A percentile compares a stretch with the other conserved stretches of the same genome.
Conservation (phyloP, 2,329 filamentous ascomycete genomes). For the Fusarium liriodendri region DNA sequence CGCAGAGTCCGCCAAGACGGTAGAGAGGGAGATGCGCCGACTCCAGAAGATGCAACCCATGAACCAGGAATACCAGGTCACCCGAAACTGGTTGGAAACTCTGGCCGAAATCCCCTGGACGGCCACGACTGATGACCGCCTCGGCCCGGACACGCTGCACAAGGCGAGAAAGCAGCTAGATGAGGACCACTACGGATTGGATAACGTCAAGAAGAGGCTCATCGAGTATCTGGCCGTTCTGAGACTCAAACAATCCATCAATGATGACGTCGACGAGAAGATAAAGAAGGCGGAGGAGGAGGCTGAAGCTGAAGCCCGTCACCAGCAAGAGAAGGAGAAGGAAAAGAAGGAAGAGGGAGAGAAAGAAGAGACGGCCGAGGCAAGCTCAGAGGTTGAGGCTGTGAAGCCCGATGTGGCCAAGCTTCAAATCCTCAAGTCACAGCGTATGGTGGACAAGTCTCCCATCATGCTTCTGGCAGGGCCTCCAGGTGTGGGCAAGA, state of each 20-base stretch:
- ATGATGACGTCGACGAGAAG: slow-evolving; percentile 83
- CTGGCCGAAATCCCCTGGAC: slow-evolving; percentile 95
- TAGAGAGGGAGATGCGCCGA: slow-evolving; percentile 86
- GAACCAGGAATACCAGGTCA: slow-evolving; percentile 95
- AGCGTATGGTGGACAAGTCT: slow-evolving; percentile 92
- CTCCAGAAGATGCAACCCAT: slow-evolving; percentile 96
- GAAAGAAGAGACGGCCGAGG: slow-evolving; percentile 16
- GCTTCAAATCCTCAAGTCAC: slow-evolving; percentile 80
- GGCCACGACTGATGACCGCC: slow-evolving; percentile 83
- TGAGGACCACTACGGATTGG: slow-evolving; percentile 94
- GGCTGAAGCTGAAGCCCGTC: slow-evolving; percentile 47
- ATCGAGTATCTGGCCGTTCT: slow-evolving; percentile 97
- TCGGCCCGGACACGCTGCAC: slow-evolving; percentile 82
- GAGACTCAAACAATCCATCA: slow-evolving; percentile 91
- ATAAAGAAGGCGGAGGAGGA: slow-evolving; percentile 76
- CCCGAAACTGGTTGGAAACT: slow-evolving; percentile 92
- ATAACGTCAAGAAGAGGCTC: slow-evolving; percentile 96
- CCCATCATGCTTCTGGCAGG: slow-evolving; percentile 94
- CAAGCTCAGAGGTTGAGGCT: slow-evolving; percentile 39
- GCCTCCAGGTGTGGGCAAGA: slow-evolving; percentile 95
- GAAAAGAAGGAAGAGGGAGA: neutral
- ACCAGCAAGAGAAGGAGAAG: slow-evolving; percentile 30
- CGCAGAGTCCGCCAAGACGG: slow-evolving; percentile 88
- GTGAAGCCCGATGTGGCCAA: slow-evolving; percentile 64
- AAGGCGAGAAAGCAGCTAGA: slow-evolving; percentile 90